Percentiles rank a stretch among this genome's conserved stretches.
These are phyloP conservation scores for Fragilariopsis cylindrus DNA, from an alignment of 108 stramenopile species.

Conservation along the genomic window DNA sequence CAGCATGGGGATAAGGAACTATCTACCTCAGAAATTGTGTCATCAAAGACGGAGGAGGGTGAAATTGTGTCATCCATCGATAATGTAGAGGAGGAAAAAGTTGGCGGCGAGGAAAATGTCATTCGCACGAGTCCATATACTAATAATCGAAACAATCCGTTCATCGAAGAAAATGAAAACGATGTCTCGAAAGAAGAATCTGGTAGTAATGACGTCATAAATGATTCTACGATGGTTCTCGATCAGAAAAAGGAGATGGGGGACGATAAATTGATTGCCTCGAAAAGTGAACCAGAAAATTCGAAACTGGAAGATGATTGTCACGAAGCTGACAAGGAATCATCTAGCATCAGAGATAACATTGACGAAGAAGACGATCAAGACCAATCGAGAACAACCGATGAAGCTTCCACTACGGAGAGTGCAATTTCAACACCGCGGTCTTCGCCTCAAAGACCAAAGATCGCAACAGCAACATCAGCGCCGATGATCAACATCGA, in stretches of 20 bases:
- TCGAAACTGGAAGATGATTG: neutral
- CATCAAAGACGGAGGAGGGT: too few species aligned
- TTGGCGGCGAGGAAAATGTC: neutral
- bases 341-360: neutral
- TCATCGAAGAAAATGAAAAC: neutral
- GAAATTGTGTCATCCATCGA: neutral
- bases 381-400: neutral
- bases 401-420: conserved; percentile 1
- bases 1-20: too few species aligned
- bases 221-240: neutral
- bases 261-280: neutral
- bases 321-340: neutral
- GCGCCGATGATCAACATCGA: neutral
- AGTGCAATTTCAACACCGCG: neutral
- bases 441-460: neutral
- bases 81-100: neutral
- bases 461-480: neutral
- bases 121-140: neutral
- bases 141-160: conserved; percentile 5
- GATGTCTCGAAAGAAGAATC: too few species aligned
- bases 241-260: neutral
- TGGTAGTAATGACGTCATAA: too few species aligned
- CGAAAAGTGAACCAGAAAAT: neutral
- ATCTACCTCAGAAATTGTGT: too few species aligned
- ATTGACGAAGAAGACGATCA: neutral